phyloP scores from a whole-genome alignment of 208 protist genomes.

The Trypanosoma avium region DNA sequence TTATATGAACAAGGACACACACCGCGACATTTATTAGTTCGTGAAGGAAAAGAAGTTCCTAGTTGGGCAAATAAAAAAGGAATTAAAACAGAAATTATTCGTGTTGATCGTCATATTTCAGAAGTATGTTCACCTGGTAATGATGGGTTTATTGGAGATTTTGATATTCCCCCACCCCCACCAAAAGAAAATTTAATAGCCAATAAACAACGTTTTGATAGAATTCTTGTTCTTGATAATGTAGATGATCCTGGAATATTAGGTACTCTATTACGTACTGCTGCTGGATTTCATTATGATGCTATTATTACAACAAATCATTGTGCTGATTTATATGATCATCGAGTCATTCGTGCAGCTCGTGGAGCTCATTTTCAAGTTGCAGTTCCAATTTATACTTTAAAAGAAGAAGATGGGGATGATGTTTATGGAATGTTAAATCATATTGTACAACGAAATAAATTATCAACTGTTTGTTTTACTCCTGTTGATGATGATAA shows the following conservation, averaged over 20 bases:
- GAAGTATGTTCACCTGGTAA: conserved; percentile 65
- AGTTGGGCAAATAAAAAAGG: conserved; percentile 42
- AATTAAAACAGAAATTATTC: conserved; percentile 56
- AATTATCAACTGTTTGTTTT: conserved; percentile 75
- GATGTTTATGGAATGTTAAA: conserved; percentile 87
- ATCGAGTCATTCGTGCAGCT: conserved; percentile 82
- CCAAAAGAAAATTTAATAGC: conserved; percentile 86
- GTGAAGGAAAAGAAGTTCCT: conserved; percentile 54
- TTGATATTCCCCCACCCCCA: conserved; percentile 75
- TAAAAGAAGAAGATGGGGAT: conserved; percentile 87
- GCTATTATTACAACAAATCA: conserved; percentile 84
- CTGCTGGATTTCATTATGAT: conserved; percentile 86
- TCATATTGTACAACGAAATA: conserved; percentile 76
- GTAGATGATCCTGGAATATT: conserved; percentile 81
- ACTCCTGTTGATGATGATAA: conserved; percentile 40
- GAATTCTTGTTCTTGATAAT: conserved; percentile 89
- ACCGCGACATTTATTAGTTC: conserved; percentile 72
- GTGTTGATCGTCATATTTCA: conserved; percentile 47
- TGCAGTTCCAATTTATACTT: conserved; percentile 76
- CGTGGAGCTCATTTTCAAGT: conserved; percentile 87
- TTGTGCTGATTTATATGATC: conserved; percentile 89
- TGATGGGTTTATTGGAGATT: conserved; percentile 89
- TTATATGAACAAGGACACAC: conserved; percentile 61
- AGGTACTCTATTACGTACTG: conserved; percentile 79
- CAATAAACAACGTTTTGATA: conserved; percentile 80